A percentile compares a stretch with the other conserved stretches of the same genome.
These are phyloP conservation scores for Gnetum montanum DNA, from an alignment of 75 land plant species.

Conservation along the genomic window DNA sequence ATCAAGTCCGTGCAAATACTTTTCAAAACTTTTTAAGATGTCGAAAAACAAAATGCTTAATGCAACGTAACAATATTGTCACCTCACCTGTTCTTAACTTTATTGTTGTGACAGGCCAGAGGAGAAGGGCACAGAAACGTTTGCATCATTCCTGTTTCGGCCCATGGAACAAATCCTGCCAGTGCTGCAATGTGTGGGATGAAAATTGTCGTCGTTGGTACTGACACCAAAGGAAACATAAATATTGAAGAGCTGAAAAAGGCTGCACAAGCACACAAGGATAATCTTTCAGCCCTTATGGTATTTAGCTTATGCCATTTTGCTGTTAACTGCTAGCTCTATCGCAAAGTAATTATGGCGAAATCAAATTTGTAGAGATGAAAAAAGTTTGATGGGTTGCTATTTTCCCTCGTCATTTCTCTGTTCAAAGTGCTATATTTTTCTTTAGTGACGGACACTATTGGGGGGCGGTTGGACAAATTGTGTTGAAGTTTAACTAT, in stretches of 20 bases:
- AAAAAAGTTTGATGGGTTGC: no score
- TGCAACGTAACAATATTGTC: no score
- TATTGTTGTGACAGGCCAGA: slow-evolving; percentile 53
- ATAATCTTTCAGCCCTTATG: slow-evolving; percentile 89
- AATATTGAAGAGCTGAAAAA: slow-evolving; percentile 75
- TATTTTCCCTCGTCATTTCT: not conserved
- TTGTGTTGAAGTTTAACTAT: no score
- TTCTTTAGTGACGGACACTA: not conserved
- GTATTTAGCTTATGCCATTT: slow-evolving; percentile 41
- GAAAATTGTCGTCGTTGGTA: slow-evolving; percentile 96
- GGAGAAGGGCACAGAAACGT: slow-evolving; percentile 90
- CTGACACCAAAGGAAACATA: slow-evolving; percentile 94
- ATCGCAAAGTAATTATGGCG: no score
- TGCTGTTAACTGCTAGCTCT: no score
- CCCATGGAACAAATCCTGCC: slow-evolving; percentile 99
- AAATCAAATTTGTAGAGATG: no score
- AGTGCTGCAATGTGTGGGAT: slow-evolving; percentile 99
- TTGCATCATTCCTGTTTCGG: slow-evolving; percentile 95
- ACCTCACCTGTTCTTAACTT: no score
- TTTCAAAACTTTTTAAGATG: not conserved
- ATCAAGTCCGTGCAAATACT: slow-evolving; percentile 36
- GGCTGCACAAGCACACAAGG: slow-evolving; percentile 85
- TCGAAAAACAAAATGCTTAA: no score
- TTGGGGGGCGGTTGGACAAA: no score
- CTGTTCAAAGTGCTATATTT: not conserved